Evolutionary conservation across 1,284 basidiomycete genomes (phyloP).

Genomic region (Erythrobasidium hasegawianum): DNA sequence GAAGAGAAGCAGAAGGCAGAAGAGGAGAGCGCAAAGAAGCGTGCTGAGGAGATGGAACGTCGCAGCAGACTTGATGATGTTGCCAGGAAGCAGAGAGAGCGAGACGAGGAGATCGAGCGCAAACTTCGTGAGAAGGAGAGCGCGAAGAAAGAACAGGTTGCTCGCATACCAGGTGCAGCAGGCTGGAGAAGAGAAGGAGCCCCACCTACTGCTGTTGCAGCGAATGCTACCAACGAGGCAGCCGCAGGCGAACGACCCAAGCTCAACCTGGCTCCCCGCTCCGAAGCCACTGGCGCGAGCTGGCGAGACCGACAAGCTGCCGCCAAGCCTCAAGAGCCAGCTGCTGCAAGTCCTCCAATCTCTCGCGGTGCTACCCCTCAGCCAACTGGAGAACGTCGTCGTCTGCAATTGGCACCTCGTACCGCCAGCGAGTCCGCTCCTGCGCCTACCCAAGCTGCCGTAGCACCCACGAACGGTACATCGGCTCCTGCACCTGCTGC

Average conservation of each 20-base stretch:
- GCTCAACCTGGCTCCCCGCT: constrained; percentile 11
- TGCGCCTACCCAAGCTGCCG: constrained; percentile 15
- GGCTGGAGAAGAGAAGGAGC: background rate
- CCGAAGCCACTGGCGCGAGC: background rate
- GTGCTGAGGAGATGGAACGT: constrained; percentile 10
- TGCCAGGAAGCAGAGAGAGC: constrained; percentile 23
- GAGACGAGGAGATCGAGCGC: constrained; percentile 26
- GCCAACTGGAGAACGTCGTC: constrained; percentile 36
- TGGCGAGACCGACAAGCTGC: constrained; percentile 35
- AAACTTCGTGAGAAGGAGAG: constrained; percentile 17
- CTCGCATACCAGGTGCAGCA: background rate
- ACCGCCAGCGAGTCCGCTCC: constrained; percentile 20
- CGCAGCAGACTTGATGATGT: constrained; percentile 18
- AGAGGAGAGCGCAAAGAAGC: constrained; percentile 15
- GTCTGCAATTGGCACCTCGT: constrained; percentile 35
- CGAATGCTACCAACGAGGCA: background rate
- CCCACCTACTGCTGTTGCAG: background rate
- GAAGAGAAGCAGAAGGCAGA: constrained; percentile 30
- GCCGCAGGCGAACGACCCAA: constrained; percentile 10
- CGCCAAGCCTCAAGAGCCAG: background rate
- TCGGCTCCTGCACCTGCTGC: constrained; percentile 16
- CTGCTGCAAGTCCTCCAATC: constrained; percentile 6
- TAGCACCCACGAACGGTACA: constrained; percentile 20
- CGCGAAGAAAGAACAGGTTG: constrained; percentile 16
- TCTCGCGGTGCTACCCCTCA: constrained; percentile 9